Percentiles rank a stretch among this genome's conserved stretches.
Evolutionary conservation across 2,329 filamentous ascomycete species (phyloP).

Genomic region (Fusarium oxysporum): DNA sequence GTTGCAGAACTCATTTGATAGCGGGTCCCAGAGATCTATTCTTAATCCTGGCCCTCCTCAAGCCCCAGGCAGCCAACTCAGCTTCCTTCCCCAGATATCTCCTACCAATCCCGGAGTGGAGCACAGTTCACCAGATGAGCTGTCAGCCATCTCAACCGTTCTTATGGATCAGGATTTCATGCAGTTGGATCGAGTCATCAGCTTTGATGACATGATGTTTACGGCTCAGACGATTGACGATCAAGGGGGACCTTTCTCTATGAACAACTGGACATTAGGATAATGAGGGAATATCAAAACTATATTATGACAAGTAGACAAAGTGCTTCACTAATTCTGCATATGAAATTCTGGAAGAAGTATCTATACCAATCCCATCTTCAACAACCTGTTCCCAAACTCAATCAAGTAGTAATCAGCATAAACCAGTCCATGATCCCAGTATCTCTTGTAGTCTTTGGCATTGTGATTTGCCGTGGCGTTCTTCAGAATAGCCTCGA

Average conservation of each 20-base stretch:
- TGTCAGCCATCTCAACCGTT: conserved; percentile 48
- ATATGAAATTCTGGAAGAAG: not conserved
- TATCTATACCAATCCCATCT: conserved; percentile 21
- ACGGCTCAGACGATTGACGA: conserved; percentile 34
- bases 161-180: conserved; percentile 50
- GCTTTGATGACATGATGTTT: conserved; percentile 53
- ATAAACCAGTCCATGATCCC: conserved; percentile 60
- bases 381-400: conserved; percentile 31
- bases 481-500: conserved; percentile 50
- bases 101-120: conserved; percentile 5
- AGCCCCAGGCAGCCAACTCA: not conserved
- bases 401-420: conserved; percentile 61
- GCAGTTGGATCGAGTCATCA: conserved; percentile 50
- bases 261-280: conserved; percentile 18
- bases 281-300: not conserved
- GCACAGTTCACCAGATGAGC: conserved; percentile 38
- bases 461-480: conserved; percentile 52
- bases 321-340: not conserved
- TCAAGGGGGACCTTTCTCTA: conserved; percentile 1
- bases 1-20: not conserved
- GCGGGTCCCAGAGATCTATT: not conserved
- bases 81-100: conserved; percentile 20
- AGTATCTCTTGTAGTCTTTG: conserved; percentile 47
- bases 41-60: not conserved
- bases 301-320: no score